Percentiles rank a stretch among this genome's conserved stretches.
phyloP scores from a whole-genome alignment of 2,329 filamentous ascomycete genomes.

The Paecilomyces formosus region DNA sequence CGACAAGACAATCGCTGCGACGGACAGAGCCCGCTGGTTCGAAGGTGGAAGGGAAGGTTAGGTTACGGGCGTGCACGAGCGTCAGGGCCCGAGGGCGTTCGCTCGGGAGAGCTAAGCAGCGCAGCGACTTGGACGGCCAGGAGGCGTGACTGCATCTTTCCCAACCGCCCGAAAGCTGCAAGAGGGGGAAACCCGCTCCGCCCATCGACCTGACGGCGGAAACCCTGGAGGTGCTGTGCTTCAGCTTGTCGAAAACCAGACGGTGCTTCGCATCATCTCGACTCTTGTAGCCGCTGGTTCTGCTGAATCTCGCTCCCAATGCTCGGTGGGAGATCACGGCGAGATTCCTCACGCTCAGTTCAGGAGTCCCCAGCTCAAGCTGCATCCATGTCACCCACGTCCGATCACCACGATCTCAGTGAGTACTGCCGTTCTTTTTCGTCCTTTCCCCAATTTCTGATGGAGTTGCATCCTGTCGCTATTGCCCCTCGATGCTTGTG shows the following conservation, averaged over 20 bases:
- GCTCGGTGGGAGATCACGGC: constrained; percentile 26
- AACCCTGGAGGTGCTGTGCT: constrained; percentile 15
- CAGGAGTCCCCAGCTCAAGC: constrained; percentile 20
- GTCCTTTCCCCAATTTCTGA: neutral
- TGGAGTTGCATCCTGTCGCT: neutral
- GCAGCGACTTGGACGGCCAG: constrained; percentile 13
- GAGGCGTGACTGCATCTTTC: constrained; percentile 15
- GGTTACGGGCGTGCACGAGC: constrained; percentile 14
- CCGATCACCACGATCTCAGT: constrained; percentile 20
- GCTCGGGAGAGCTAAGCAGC: constrained; percentile 15
- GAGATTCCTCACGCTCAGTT: constrained; percentile 21
- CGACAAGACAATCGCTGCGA: too few relatives aligned
- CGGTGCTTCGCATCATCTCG: neutral
- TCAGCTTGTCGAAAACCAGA: constrained; percentile 4
- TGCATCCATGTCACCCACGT: constrained; percentile 26
- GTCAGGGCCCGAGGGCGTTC: constrained; percentile 15
- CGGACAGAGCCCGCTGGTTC: neutral
- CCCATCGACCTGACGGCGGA: constrained; percentile 7
- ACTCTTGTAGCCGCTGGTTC: constrained; percentile 5
- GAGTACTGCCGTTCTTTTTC: constrained; percentile 10
- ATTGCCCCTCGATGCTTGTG: neutral
- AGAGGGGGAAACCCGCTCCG: constrained; percentile 5
- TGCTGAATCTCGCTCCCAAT: constrained; percentile 19
- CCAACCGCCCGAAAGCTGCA: constrained; percentile 5
- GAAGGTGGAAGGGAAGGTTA: neutral